Evolutionary conservation across 2,329 filamentous ascomycete genomes (phyloP).

Genomic region (Amauroascus verrucosus): DNA sequence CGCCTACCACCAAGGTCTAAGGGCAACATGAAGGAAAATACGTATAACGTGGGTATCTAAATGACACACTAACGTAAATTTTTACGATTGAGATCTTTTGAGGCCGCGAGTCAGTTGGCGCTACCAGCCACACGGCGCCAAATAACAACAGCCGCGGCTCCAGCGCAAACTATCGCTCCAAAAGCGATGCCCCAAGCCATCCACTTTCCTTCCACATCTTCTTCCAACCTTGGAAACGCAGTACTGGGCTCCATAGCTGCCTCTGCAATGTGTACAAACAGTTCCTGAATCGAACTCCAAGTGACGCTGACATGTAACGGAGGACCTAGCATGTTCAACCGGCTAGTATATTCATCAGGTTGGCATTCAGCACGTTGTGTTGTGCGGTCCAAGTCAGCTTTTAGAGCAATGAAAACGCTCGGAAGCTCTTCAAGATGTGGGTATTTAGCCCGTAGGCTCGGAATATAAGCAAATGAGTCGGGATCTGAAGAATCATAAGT

Average conservation of each 20-base stretch:
- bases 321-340: slow-evolving; percentile 69
- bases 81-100: not conserved
- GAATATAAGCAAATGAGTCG: slow-evolving; percentile 88
- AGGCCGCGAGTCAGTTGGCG: slow-evolving; percentile 17
- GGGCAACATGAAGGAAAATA: too few relatives aligned
- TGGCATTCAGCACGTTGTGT: slow-evolving; percentile 88
- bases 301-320: slow-evolving; percentile 90
- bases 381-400: slow-evolving; percentile 91
- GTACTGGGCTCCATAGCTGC: slow-evolving; percentile 80
- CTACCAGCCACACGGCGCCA: slow-evolving; percentile 44
- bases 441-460: slow-evolving; percentile 65
- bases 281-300: slow-evolving; percentile 86
- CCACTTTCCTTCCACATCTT: slow-evolving; percentile 65
- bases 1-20: not conserved
- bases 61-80: not conserved
- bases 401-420: slow-evolving; percentile 82
- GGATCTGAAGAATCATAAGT: slow-evolving; percentile 95
- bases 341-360: slow-evolving; percentile 81
- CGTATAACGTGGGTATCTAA: not conserved
- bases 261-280: slow-evolving; percentile 87
- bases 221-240: slow-evolving; percentile 80
- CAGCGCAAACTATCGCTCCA: slow-evolving; percentile 56
- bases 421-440: slow-evolving; percentile 81
- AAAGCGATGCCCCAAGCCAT: slow-evolving; percentile 78
- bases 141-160: slow-evolving; percentile 49